These are phyloP conservation scores for Trichosporon ovoides DNA, from an alignment of 1,284 basidiomycete species.

Conservation along the genomic window DNA sequence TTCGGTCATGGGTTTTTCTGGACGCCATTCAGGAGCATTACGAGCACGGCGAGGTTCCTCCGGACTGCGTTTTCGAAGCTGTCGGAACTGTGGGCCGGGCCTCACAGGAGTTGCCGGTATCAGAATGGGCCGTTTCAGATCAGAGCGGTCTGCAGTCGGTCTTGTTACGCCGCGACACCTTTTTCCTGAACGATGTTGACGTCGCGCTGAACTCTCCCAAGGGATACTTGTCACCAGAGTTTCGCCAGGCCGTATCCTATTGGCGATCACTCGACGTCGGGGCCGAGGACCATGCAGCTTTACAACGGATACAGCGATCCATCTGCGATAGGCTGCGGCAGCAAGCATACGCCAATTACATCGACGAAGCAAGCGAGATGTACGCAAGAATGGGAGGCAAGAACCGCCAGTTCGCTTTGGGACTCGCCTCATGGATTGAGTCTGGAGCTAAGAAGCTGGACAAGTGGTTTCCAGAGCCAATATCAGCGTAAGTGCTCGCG, in stretches of 20 bases:
- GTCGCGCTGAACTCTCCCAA: constrained; percentile 16
- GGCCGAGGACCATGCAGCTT: constrained; percentile 41
- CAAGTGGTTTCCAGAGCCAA: constrained; percentile 68
- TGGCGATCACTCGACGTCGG: constrained; percentile 63
- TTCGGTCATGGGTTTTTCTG: constrained; percentile 73
- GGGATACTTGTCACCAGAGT: constrained; percentile 54
- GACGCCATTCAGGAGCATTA: constrained; percentile 82
- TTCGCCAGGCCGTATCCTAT: constrained; percentile 67
- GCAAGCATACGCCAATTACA: constrained; percentile 65
- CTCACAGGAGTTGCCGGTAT: constrained; percentile 63
- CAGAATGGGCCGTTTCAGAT: constrained; percentile 74
- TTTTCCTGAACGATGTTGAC: constrained; percentile 30
- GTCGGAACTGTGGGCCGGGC: constrained; percentile 66
- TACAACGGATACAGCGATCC: constrained; percentile 54
- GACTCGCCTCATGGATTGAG: constrained; percentile 84
- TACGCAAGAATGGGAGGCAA: constrained; percentile 34
- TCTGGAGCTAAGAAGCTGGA: constrained; percentile 74
- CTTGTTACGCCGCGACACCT: constrained; percentile 25
- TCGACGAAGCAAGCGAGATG: constrained; percentile 57
- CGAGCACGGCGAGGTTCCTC: constrained; percentile 81
- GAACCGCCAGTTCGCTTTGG: constrained; percentile 49
- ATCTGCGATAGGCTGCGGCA: constrained; percentile 65
- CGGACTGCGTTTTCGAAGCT: constrained; percentile 91
- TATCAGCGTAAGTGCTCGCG: constrained; percentile 62
- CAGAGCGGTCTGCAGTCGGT: constrained; percentile 24